Conservation (phyloP, 2,329 filamentous ascomycete species). For the Aspergillus fumigatus region DNA sequence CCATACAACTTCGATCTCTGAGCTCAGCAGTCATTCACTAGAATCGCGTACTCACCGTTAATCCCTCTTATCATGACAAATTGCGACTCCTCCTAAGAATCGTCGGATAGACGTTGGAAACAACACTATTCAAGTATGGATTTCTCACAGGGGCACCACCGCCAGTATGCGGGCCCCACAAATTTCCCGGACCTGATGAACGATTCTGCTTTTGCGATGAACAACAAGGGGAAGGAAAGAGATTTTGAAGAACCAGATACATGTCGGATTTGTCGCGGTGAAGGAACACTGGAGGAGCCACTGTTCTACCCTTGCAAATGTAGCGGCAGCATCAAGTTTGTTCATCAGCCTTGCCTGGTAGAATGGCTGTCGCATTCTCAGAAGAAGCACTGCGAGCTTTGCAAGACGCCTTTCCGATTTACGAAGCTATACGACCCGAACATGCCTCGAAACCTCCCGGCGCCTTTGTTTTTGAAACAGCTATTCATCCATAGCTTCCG, state of each 20-base stretch:
- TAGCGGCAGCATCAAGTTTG: conserved; percentile 96
- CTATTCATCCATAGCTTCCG: conserved; percentile 67
- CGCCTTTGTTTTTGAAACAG: conserved; percentile 74
- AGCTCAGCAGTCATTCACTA: not conserved
- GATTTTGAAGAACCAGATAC: conserved; percentile 63
- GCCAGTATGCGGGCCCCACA: conserved; percentile 15
- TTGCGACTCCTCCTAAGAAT: conserved; percentile 19
- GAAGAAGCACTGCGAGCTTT: conserved; percentile 99
- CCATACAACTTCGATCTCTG: not conserved
- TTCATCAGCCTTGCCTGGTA: conserved; percentile 97
- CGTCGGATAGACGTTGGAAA: conserved; percentile 15
- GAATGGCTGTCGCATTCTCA: conserved; percentile 98
- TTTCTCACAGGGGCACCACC: conserved; percentile 18
- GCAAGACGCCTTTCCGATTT: conserved; percentile 97
- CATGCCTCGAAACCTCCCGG: conserved; percentile 82
- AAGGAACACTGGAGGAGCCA: conserved; percentile 75
- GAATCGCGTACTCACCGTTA: not conserved
- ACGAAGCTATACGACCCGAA: conserved; percentile 94
- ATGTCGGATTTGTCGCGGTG: conserved; percentile 95
- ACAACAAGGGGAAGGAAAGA: conserved; percentile 33
- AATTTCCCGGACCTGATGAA: conserved; percentile 53
- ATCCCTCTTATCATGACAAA: conserved; percentile 17
- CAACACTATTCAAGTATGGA: conserved; percentile 23
- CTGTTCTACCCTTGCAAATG: conserved; percentile 98
- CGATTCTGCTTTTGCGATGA: conserved; percentile 48